Percentiles rank a stretch among this genome's conserved stretches.
Conservation (phyloP, 208 protist species). For the Leishmania amazonensis region DNA sequence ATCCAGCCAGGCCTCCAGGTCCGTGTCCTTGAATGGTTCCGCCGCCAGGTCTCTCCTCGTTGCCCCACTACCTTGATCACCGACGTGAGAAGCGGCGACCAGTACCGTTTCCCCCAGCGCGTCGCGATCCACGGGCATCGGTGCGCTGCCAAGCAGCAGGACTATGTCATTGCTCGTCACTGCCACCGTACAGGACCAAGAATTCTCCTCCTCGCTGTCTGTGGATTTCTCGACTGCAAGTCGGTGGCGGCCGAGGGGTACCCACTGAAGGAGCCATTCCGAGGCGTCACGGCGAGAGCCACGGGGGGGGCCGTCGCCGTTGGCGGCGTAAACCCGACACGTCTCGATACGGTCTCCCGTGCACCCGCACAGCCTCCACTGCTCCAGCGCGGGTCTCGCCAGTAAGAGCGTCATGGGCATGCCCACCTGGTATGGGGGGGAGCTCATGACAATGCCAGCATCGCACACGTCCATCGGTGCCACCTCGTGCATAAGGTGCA, state of each 20-base stretch:
- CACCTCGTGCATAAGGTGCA: constrained; percentile 35
- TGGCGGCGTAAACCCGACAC: constrained; percentile 32
- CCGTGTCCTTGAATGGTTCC: constrained; percentile 14
- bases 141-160: constrained; percentile 38
- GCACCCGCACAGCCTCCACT: constrained; percentile 46
- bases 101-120: background rate
- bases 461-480: constrained; percentile 56
- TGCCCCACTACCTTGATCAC: background rate
- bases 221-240: constrained; percentile 17
- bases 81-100: background rate
- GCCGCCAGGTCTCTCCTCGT: background rate
- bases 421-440: constrained; percentile 22
- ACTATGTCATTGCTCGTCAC: constrained; percentile 47
- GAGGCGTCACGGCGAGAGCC: constrained; percentile 20
- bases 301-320: constrained; percentile 19
- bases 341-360: constrained; percentile 42
- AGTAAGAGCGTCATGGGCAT: constrained; percentile 37
- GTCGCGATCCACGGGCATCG: background rate
- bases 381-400: constrained; percentile 44
- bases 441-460: constrained; percentile 38
- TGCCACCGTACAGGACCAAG: constrained; percentile 43
- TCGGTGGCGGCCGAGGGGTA: constrained; percentile 46
- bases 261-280: constrained; percentile 50
- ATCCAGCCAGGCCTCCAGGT: constrained; percentile 54
- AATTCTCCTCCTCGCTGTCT: constrained; percentile 6